Base-by-base conservation (phyloP, 331 rosid species). In the Phaseolus coccineus region DNA sequence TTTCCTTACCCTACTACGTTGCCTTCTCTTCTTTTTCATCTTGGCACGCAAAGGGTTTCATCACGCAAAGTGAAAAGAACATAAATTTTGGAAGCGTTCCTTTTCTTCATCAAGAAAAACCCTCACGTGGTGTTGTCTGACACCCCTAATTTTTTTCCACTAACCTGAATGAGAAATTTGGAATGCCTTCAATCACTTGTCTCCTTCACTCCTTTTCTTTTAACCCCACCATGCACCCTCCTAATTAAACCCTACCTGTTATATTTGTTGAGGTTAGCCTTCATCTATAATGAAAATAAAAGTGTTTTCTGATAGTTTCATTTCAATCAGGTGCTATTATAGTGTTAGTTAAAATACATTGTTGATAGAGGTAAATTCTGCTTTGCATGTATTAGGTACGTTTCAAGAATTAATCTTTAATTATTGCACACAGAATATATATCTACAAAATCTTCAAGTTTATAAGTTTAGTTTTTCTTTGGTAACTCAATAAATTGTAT, bases 101-200 rank as follows among this genome's bases (percentile, higher is more conserved):
- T 67, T 57, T 66, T 74, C 69, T 70, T 62, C 31, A 35, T 76
- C 28, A 25, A 24, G 1, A 25, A 46, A 55, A 71, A 71, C 65
- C 73, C 83, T 67, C 83, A 83, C 80, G 77, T 83, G 86, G 80
- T 63, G 3, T 78, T 83, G 77, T 73, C 86, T 78, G 83, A 83
- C 80, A 83, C 22, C 48, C 48, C 48, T 64, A 28, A 10, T 0
- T 64, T 35, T 33, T 3, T n/a, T 25, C 48, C 48, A 64, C 50
- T 30, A 64, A 64, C 51, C 63, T 56, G 9, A 68, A 50, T 73
- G 4, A 55, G n/a, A 37, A 24, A 40, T 40, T 28, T 16, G 6
- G 64, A 56, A 3, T 37, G 76, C 64, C 70, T 61, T 56, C 39
- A 52, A 24, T 55, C 46, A 30, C 31, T 63, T 66, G 47, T 39